Evolutionary conservation across 2,329 filamentous ascomycete species (phyloP), one percentile per base, ranked within the genome.

Genomic region (Plenodomus tracheiphilus): DNA sequence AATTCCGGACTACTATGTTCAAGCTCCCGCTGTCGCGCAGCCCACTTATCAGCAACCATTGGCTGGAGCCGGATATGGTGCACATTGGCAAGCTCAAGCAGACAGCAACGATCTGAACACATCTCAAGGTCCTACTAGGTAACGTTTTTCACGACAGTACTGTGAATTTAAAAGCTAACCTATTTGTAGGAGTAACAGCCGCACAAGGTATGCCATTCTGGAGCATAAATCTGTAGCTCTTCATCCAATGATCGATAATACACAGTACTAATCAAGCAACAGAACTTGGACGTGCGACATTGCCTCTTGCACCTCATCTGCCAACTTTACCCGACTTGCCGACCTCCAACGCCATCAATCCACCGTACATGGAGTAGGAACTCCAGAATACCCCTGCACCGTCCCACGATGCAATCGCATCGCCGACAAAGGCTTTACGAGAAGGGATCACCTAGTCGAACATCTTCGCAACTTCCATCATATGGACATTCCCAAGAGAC

Each of bases 391-490:
- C 30, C 68, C 69, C 1, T 71, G 69, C 49, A 59, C 58, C 1
- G 62, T 70, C 1, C 53, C 62, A 0, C 53, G 54, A 32, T 71
- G 69, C 51, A 62, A 57, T n/a, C 65, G 69, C 9, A 51, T 70
- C 1, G 66, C 57, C 19, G 59, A 65, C 37, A 70, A 69, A 50
- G 82, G 81, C 0, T 85, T 85, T 58, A 78, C 79, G 4, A 74
- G 82, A 5, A 73, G 76, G 43, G 83, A 85, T 58, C 82, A 85
- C 59, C 70, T 83, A 35, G 74, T 74, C 34, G 83, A 85, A 59
- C 83, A 85, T 62, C 64, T 81, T 43, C 71, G 82, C 43, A 79
- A 79, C 37, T 82, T 78, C 51, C 83, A 85, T 60, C 75, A 78
- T 46, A 65, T 76, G 39, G 72, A 79, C 41, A 73, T 76, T 36